Conservation (phyloP, 2,329 filamentous ascomycete species). For the Ilyonectria mors-panacis region DNA sequence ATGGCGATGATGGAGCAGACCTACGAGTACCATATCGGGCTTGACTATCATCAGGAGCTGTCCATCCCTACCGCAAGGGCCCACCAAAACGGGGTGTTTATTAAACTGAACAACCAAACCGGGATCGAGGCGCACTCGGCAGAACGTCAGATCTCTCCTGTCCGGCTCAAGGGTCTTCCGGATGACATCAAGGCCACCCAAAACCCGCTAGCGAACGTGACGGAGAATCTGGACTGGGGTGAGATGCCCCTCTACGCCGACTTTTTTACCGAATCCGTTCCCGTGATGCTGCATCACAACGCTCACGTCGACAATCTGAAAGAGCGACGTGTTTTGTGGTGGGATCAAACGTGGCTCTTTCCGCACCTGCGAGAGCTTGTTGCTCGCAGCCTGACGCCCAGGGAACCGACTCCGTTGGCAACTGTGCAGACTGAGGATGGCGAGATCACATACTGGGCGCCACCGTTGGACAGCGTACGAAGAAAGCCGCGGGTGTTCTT, state of each 20-base stretch:
- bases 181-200: conserved; percentile 20
- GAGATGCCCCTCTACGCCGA: conserved; percentile 37
- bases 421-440: background rate
- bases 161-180: conserved; percentile 18
- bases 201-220: conserved; percentile 12
- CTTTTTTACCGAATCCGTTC: conserved; percentile 37
- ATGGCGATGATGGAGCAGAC: conserved; percentile 8
- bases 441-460: no score
- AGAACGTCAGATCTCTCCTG: background rate
- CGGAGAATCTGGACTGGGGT: conserved; percentile 26
- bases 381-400: background rate
- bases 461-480: background rate
- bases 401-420: background rate
- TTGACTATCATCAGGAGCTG: conserved; percentile 38
- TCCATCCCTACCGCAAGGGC: background rate
- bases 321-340: conserved; percentile 31
- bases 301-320: conserved; percentile 32
- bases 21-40: conserved; percentile 39
- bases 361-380: conserved; percentile 29
- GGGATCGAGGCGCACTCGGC: conserved; percentile 24
- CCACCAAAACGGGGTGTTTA: conserved; percentile 20
- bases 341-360: conserved; percentile 40
- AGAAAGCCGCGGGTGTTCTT: background rate
- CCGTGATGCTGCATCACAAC: conserved; percentile 40
- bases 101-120: conserved; percentile 27